These are phyloP conservation scores for Candida endomychidarum DNA, from an alignment of 805 yeast genomes.

Conservation along the genomic window DNA sequence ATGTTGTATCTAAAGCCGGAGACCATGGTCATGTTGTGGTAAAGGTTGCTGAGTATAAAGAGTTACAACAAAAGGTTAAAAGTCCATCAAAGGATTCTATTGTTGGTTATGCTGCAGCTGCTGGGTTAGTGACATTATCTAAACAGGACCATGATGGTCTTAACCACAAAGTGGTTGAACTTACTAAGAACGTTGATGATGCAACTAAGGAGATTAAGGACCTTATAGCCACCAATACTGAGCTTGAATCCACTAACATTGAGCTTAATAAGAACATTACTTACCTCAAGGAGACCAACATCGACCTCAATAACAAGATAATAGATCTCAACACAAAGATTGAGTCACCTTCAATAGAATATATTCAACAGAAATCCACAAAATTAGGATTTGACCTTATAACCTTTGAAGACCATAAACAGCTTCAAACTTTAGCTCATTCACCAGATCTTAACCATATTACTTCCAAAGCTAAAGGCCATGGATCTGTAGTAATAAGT, in stretches of 20 bases:
- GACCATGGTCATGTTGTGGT: conserved; percentile 8
- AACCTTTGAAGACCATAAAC: too few species aligned
- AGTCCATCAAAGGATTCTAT: conserved; percentile 18
- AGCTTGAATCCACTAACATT: too few species aligned
- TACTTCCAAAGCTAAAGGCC: conserved; percentile 14
- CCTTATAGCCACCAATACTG: too few species aligned
- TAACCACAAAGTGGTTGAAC: too few species aligned
- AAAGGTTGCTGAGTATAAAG: conserved; percentile 17
- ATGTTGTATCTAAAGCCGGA: conserved; percentile 12
- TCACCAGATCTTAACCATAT: conserved; percentile 19
- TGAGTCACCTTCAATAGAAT: conserved; percentile 25
- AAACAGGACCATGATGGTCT: conserved; percentile 11
- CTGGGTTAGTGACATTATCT: conserved; percentile 12
- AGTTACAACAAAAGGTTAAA: conserved; percentile 19
- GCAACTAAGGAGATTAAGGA: too few species aligned
- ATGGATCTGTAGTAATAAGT: conserved; percentile 16
- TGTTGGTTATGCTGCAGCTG: conserved; percentile 10
- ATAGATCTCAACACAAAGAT: too few species aligned
- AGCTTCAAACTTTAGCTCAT: too few species aligned
- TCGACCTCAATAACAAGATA: too few species aligned
- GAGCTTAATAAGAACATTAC: too few species aligned
- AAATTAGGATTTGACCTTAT: conserved; percentile 21
- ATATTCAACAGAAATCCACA: conserved; percentile 17
- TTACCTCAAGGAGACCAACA: too few species aligned
- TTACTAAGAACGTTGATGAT: too few species aligned